A percentile compares a stretch with the other conserved stretches of the same genome.
These are phyloP conservation scores for Aspergillus funiculosus DNA, from an alignment of 495 filamentous ascomycete species.

Conservation along the genomic window DNA sequence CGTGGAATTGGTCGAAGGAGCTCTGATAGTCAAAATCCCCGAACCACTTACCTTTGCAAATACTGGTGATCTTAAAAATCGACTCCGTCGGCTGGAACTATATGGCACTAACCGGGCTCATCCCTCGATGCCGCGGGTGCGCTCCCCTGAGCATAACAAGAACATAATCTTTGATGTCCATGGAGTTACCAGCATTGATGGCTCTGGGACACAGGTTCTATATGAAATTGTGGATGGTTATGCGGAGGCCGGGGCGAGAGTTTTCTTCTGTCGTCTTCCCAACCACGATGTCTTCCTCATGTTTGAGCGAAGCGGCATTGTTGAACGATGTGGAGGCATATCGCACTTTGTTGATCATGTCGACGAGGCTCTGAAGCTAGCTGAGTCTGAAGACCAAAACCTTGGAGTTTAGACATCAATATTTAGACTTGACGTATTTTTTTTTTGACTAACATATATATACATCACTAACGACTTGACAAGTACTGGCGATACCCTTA, in stretches of 20 bases:
- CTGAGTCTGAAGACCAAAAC: constrained; percentile 55
- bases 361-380: constrained; percentile 72
- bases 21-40: constrained; percentile 93
- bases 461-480: too few relatives aligned
- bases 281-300: constrained; percentile 61
- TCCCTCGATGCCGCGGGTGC: constrained; percentile 74
- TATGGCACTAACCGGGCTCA: constrained; percentile 83
- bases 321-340: constrained; percentile 69
- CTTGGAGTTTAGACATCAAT: neutral
- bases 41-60: constrained; percentile 97
- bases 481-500: too few relatives aligned
- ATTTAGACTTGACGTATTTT: neutral
- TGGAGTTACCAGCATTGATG: constrained; percentile 87
- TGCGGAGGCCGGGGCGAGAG: constrained; percentile 60
- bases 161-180: constrained; percentile 97
- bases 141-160: constrained; percentile 65
- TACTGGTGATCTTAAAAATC: constrained; percentile 82
- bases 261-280: constrained; percentile 84
- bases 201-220: constrained; percentile 85
- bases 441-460: too few relatives aligned
- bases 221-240: constrained; percentile 82
- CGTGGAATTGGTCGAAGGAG: constrained; percentile 85
- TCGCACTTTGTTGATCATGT: constrained; percentile 76
- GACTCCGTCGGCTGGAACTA: constrained; percentile 75
- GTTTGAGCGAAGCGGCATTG: constrained; percentile 75